Evolutionary conservation across 2,329 filamentous ascomycete genomes (phyloP).

Genomic region (Dactylellina haptotyla): DNA sequence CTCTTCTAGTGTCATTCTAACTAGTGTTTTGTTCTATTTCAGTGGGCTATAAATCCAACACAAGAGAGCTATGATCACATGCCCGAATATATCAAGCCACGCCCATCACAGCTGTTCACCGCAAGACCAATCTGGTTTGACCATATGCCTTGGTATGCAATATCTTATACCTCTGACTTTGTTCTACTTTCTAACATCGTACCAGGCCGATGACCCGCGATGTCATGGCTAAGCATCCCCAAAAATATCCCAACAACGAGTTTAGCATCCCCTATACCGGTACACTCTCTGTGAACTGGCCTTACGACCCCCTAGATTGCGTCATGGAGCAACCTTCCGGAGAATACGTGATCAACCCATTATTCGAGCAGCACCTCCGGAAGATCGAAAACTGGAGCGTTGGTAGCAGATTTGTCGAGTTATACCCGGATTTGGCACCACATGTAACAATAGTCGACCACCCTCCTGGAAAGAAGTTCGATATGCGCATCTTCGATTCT

Average conservation of each 20-base stretch:
- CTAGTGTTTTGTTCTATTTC: constrained; percentile 56
- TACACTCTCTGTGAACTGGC: constrained; percentile 83
- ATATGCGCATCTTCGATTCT: constrained; percentile 39
- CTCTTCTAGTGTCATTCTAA: neutral
- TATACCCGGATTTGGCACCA: constrained; percentile 69
- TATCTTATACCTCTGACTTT: constrained; percentile 62
- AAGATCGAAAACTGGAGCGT: constrained; percentile 83
- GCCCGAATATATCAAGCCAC: constrained; percentile 77
- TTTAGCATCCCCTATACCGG: constrained; percentile 86
- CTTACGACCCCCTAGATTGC: constrained; percentile 77
- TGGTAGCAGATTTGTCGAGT: constrained; percentile 73
- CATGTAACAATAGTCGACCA: constrained; percentile 46
- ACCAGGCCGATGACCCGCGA: constrained; percentile 36
- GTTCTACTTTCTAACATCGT: constrained; percentile 68
- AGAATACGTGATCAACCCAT: constrained; percentile 82
- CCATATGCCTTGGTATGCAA: constrained; percentile 73
- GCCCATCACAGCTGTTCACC: constrained; percentile 72
- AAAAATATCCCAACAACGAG: constrained; percentile 75
- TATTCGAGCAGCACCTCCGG: constrained; percentile 82
- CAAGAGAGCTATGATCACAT: constrained; percentile 81
- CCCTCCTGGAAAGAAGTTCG: constrained; percentile 44
- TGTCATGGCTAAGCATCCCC: constrained; percentile 58
- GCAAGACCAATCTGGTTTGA: constrained; percentile 85
- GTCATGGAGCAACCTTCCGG: constrained; percentile 70
- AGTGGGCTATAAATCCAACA: constrained; percentile 84